Percentiles rank a stretch among this genome's conserved stretches.
phyloP scores from a whole-genome alignment of 2,329 filamentous ascomycete genomes.

The Calonectria crousiana region DNA sequence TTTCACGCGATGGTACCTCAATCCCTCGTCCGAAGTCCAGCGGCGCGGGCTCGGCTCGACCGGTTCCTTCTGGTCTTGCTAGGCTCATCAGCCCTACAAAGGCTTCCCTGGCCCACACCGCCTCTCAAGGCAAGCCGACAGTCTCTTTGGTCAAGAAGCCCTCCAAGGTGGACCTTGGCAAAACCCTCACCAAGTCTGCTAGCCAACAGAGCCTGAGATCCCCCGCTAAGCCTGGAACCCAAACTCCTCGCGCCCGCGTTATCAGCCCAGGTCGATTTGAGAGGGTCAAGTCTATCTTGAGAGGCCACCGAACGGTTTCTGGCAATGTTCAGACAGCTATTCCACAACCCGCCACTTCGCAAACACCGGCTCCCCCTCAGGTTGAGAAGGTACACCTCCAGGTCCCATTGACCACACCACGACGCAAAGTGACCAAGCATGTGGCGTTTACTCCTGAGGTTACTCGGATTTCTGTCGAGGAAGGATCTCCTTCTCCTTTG shows the following conservation, averaged over 20 bases:
- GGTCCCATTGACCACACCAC: constrained; percentile 73
- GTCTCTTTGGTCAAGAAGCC: constrained; percentile 52
- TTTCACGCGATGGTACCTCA: constrained; percentile 63
- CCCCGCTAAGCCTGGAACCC: constrained; percentile 44
- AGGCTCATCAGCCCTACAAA: constrained; percentile 84
- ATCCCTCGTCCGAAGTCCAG: constrained; percentile 61
- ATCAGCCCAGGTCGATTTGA: constrained; percentile 66
- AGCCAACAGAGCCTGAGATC: constrained; percentile 60
- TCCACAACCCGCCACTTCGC: constrained; percentile 58
- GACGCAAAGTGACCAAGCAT: constrained; percentile 75
- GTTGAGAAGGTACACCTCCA: constrained; percentile 66
- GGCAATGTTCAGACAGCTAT: constrained; percentile 61
- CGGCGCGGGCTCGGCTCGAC: constrained; percentile 35
- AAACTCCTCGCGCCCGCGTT: constrained; percentile 50
- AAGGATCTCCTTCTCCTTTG: constrained; percentile 68
- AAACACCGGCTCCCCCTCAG: constrained; percentile 59
- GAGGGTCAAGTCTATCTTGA: constrained; percentile 70
- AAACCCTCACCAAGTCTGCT: constrained; percentile 62
- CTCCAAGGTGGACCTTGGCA: constrained; percentile 55
- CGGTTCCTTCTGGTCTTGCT: constrained; percentile 62
- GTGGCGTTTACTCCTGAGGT: constrained; percentile 85
- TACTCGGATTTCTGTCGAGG: constrained; percentile 56
- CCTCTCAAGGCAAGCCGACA: constrained; percentile 43
- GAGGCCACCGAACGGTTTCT: constrained; percentile 51
- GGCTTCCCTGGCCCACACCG: constrained; percentile 72